phyloP scores from a whole-genome alignment of 768 basidiomycete genomes.

The Russula compacta region DNA sequence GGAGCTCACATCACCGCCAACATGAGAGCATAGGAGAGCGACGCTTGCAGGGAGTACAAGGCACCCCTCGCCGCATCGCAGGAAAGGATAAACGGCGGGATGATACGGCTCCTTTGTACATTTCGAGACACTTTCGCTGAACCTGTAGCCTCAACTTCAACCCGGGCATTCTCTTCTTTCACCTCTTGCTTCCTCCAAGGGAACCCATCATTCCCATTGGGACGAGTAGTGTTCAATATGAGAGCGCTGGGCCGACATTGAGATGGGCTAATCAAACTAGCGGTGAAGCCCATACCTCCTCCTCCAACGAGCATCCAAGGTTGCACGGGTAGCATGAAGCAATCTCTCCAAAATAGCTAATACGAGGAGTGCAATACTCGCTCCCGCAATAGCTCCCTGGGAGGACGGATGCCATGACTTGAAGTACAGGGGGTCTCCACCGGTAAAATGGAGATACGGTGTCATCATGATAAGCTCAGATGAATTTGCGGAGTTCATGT shows the following conservation, averaged over 20 bases:
- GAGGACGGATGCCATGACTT: constrained; percentile 58
- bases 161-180: neutral
- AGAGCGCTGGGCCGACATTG: neutral
- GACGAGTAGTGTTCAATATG: neutral
- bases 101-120: constrained; percentile 28
- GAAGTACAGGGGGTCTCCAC: constrained; percentile 60
- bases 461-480: constrained; percentile 39
- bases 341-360: constrained; percentile 66
- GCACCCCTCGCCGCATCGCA: constrained; percentile 68
- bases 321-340: constrained; percentile 46
- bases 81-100: constrained; percentile 53
- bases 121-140: neutral
- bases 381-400: constrained; percentile 60
- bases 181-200: neutral
- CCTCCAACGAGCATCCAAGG: constrained; percentile 50
- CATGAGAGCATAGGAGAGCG: constrained; percentile 68
- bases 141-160: neutral
- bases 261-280: neutral
- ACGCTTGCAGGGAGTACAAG: constrained; percentile 52
- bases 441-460: constrained; percentile 61
- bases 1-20: constrained; percentile 62
- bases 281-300: constrained; percentile 34
- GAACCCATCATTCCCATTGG: neutral
- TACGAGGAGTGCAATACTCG: constrained; percentile 61
- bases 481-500: constrained; percentile 11